Percentiles rank a stretch among this genome's conserved stretches.
Evolutionary conservation across 2,329 filamentous ascomycete species (phyloP).

Genomic region (Claviceps fusiformis): DNA sequence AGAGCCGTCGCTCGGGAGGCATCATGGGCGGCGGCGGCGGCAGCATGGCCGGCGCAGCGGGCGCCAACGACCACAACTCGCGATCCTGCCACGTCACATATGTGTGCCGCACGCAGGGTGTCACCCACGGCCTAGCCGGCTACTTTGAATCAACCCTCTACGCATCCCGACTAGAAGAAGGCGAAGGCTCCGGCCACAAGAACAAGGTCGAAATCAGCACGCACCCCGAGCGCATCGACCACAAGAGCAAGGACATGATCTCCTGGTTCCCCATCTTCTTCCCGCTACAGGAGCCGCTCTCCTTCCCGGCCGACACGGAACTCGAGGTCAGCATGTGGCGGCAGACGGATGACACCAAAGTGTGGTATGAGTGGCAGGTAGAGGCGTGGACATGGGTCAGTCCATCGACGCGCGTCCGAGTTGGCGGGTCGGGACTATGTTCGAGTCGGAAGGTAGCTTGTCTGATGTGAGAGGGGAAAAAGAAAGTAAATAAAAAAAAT

Average conservation of each 20-base stretch:
- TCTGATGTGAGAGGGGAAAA: constrained; percentile 40
- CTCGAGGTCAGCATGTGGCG: constrained; percentile 91
- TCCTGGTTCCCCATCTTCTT: constrained; percentile 99
- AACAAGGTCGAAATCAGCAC: constrained; percentile 73
- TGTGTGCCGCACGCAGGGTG: constrained; percentile 61
- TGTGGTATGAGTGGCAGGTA: constrained; percentile 98
- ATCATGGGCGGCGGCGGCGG: constrained; percentile 55
- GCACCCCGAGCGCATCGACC: constrained; percentile 79
- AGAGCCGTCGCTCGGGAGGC: constrained; percentile 48
- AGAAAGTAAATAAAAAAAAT: background rate
- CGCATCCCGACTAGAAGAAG: constrained; percentile 29
- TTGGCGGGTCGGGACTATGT: constrained; percentile 52
- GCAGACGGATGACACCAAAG: constrained; percentile 84
- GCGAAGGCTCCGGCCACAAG: background rate
- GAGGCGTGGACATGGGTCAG: constrained; percentile 63
- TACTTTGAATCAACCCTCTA: constrained; percentile 98
- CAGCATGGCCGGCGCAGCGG: constrained; percentile 60
- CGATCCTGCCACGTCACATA: constrained; percentile 70
- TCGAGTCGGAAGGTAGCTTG: constrained; percentile 58
- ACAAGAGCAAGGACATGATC: constrained; percentile 95
- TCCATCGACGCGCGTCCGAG: constrained; percentile 47
- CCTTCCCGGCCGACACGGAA: constrained; percentile 72
- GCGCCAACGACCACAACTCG: constrained; percentile 82
- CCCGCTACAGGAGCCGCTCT: constrained; percentile 79
- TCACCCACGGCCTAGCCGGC: constrained; percentile 80